Evolutionary conservation across 2,329 filamentous ascomycete species (phyloP).

Genomic region (Colletotrichum magnum): DNA sequence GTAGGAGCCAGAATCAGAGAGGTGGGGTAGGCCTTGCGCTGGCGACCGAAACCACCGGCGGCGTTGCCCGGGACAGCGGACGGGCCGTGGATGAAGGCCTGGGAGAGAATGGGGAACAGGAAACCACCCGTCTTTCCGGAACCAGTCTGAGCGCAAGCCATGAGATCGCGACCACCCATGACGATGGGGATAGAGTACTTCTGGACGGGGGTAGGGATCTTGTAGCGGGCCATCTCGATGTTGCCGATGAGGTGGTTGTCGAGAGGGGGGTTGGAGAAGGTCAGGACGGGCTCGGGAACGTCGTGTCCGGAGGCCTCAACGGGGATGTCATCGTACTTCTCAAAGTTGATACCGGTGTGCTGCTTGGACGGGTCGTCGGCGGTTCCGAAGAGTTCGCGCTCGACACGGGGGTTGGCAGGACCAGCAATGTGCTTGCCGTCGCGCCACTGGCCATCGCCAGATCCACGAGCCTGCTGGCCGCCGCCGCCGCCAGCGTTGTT

Average conservation of each 20-base stretch:
- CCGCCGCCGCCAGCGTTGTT: slow-evolving; percentile 61
- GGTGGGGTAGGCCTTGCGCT: slow-evolving; percentile 98
- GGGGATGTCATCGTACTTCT: slow-evolving; percentile 99
- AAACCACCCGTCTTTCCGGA: slow-evolving; percentile 99
- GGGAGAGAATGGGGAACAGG: slow-evolving; percentile 98
- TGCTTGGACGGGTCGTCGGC: slow-evolving; percentile 95
- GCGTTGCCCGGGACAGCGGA: slow-evolving; percentile 75
- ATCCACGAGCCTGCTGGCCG: slow-evolving; percentile 77
- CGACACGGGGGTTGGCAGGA: slow-evolving; percentile 87
- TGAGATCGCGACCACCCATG: slow-evolving; percentile 96
- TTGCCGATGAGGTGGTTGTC: slow-evolving; percentile 94
- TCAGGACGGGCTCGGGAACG: slow-evolving; percentile 90
- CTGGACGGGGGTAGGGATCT: slow-evolving; percentile 95
- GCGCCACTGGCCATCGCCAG: slow-evolving; percentile 95
- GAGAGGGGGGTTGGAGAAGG: slow-evolving; percentile 94
- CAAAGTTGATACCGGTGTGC: slow-evolving; percentile 99
- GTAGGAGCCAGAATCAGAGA: slow-evolving; percentile 96
- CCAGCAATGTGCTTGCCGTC: slow-evolving; percentile 97
- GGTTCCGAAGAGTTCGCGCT: slow-evolving; percentile 95
- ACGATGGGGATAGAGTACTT: slow-evolving; percentile 99
- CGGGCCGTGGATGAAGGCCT: slow-evolving; percentile 92
- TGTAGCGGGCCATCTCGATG: slow-evolving; percentile 95
- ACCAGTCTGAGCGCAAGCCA: slow-evolving; percentile 99
- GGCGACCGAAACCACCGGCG: slow-evolving; percentile 83
- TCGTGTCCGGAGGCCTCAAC: slow-evolving; percentile 96